Base-by-base conservation (phyloP, 2,329 filamentous ascomycete genomes). In the Trichoderma atrobrunneum region DNA sequence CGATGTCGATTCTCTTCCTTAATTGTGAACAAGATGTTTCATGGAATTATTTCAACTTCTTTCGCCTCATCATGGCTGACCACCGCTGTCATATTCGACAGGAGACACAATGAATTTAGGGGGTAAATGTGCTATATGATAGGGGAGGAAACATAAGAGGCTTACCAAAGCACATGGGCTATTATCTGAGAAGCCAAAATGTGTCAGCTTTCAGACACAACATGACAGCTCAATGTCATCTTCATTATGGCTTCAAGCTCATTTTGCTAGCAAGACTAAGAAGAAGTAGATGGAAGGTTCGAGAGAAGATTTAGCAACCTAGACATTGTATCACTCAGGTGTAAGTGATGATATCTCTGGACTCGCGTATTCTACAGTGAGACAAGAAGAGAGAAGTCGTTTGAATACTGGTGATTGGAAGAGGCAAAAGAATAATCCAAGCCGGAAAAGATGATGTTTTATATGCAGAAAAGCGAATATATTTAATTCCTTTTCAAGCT, bases 1-100 rank as follows among this genome's bases (percentile, higher is more conserved):
- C 78, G 78, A 79, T 79, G 78, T 78, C 78, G 66, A 77, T 72
- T 78, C 73, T 75, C 73, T 76, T 76, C 73, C 75, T 76, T 72
- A 74, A 36, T 62, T 72, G 71, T 59, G 62, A 21, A 71, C 54
- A 43, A 73, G 66, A 71, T 74, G 67, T 77, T 75, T 78, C 76
- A 78, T 76, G 66, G 70, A 51, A 51, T 65, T n/a, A 73, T 74
- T 78, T 77, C 75, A 74, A 74, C 75, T 75, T 71, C 71, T 73
- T 77, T 76, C 77, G 72, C 76, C 72, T 78, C 76, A 78, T 76
- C 75, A 76, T 62, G 6, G 64, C 72, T 70, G 64, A 51, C 34
- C 74, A 16, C n/a, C 11, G 11, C 24, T 7, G 48, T 34, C 54
- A 30, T 48, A 60, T 54, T 63, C 4, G 48, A 28, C 28, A 43